Percentiles rank a stretch among this genome's conserved stretches.
Evolutionary conservation across 768 basidiomycete species (phyloP).

Genomic region (Mycena belliarum): DNA sequence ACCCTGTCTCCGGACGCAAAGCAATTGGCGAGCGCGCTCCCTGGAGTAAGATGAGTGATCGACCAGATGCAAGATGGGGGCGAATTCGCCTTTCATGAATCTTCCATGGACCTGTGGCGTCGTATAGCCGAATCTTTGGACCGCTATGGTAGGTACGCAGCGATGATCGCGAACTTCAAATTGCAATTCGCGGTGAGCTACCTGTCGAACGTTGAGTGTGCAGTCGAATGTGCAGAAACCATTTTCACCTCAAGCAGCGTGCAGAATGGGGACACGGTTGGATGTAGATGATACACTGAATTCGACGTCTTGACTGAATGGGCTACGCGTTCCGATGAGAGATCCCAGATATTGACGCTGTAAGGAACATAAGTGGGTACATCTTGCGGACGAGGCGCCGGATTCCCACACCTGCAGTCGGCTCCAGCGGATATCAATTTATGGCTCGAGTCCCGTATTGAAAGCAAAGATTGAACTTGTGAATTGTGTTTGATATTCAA

Average conservation of each 20-base stretch:
- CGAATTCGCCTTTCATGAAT: constrained; percentile 43
- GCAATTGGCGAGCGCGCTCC: constrained; percentile 26
- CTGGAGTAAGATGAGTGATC: not conserved
- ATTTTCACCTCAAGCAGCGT: constrained; percentile 43
- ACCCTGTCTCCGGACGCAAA: constrained; percentile 47
- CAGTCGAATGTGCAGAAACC: not conserved
- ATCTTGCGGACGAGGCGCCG: no score
- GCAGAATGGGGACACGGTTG: constrained; percentile 38
- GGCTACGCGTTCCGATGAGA: constrained; percentile 45
- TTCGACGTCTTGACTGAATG: constrained; percentile 44
- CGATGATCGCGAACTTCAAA: constrained; percentile 54
- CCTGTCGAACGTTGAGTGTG: constrained; percentile 27
- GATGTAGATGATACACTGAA: constrained; percentile 44
- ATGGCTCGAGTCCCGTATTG: constrained; percentile 44
- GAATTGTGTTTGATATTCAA: constrained; percentile 46
- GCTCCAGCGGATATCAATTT: constrained; percentile 51
- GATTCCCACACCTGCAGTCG: constrained; percentile 34
- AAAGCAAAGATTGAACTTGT: constrained; percentile 43
- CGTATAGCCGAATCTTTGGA: constrained; percentile 46
- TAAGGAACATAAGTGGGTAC: not conserved
- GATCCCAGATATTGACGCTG: constrained; percentile 44
- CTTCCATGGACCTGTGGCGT: constrained; percentile 40
- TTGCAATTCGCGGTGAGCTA: constrained; percentile 51
- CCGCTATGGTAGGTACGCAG: constrained; percentile 33
- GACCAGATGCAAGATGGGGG: not conserved